Conservation (phyloP, 2,329 filamentous ascomycete species). For the Trichoderma sp. region DNA sequence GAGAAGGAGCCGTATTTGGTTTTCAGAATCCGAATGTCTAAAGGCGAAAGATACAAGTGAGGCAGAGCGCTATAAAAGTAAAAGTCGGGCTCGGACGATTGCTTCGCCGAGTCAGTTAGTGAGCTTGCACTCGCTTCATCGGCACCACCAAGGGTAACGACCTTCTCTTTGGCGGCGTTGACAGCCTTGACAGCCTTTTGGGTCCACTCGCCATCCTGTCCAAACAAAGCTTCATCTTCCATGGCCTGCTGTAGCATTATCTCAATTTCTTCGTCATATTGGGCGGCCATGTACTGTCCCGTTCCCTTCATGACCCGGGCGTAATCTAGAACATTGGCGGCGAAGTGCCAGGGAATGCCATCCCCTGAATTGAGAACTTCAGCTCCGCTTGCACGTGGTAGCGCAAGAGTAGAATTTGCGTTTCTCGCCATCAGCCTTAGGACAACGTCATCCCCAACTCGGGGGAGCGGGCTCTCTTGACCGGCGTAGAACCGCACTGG, state of each 20-base stretch:
- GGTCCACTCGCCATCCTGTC: slow-evolving; percentile 89
- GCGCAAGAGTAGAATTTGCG: slow-evolving; percentile 76
- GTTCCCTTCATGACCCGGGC: slow-evolving; percentile 94
- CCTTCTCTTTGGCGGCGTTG: slow-evolving; percentile 70
- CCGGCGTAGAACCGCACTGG: slow-evolving; percentile 90
- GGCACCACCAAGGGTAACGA: slow-evolving; percentile 45
- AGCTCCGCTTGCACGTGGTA: slow-evolving; percentile 76
- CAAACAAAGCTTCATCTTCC: slow-evolving; percentile 90
- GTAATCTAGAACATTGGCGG: slow-evolving; percentile 91
- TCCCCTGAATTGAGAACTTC: slow-evolving; percentile 67
- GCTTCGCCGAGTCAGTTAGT: slow-evolving; percentile 25
- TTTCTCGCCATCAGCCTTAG: slow-evolving; percentile 80
- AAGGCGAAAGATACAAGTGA: slow-evolving; percentile 84
- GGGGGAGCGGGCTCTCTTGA: slow-evolving; percentile 77
- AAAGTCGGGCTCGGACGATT: slow-evolving; percentile 53
- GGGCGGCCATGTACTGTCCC: slow-evolving; percentile 77
- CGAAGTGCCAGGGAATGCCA: slow-evolving; percentile 92
- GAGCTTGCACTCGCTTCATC: slow-evolving; percentile 26
- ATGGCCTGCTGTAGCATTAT: slow-evolving; percentile 73
- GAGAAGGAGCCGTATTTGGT: slow-evolving; percentile 82
- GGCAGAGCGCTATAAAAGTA: slow-evolving; percentile 86
- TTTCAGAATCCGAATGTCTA: slow-evolving; percentile 91
- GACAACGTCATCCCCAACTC: slow-evolving; percentile 85
- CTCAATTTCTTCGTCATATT: slow-evolving; percentile 76
- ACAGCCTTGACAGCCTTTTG: slow-evolving; percentile 77